Percentiles rank a stretch among this genome's conserved stretches.
phyloP scores from a whole-genome alignment of 2,329 filamentous ascomycete species.

The Fusarium sororula region DNA sequence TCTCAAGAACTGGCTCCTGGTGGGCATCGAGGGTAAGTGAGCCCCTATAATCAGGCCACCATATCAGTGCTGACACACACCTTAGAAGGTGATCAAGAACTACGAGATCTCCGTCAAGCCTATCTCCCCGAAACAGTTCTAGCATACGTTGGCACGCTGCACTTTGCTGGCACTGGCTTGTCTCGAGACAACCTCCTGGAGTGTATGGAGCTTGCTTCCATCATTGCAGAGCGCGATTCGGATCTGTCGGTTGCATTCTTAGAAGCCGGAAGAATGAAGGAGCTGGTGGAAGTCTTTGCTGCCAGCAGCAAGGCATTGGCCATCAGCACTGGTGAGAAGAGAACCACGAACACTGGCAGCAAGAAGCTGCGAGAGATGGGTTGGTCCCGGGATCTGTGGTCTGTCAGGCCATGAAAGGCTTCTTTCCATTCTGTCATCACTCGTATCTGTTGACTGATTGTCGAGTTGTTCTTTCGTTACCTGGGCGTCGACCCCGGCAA shows the following conservation, averaged over 20 bases:
- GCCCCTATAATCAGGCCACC: not conserved
- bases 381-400: conserved; percentile 72
- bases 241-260: conserved; percentile 73
- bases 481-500: conserved; percentile 23
- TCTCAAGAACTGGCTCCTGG: conserved; percentile 71
- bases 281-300: conserved; percentile 80
- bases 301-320: conserved; percentile 77
- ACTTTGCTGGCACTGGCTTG: conserved; percentile 78
- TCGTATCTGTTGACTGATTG: not conserved
- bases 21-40: conserved; percentile 62
- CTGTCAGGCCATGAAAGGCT: conserved; percentile 51
- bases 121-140: conserved; percentile 90
- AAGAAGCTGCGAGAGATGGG: conserved; percentile 71
- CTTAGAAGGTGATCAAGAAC: conserved; percentile 67
- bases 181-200: conserved; percentile 81
- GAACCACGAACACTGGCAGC: conserved; percentile 57
- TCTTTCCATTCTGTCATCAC: not conserved
- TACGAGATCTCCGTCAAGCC: conserved; percentile 72
- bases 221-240: conserved; percentile 76
- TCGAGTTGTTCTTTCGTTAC: not conserved
- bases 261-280: conserved; percentile 73
- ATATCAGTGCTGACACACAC: conserved; percentile 13
- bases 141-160: conserved; percentile 82
- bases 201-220: conserved; percentile 84
- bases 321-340: conserved; percentile 64